These are phyloP conservation scores for Solanum sitiens DNA, from an alignment of 257 asterid species.

Conservation along the genomic window DNA sequence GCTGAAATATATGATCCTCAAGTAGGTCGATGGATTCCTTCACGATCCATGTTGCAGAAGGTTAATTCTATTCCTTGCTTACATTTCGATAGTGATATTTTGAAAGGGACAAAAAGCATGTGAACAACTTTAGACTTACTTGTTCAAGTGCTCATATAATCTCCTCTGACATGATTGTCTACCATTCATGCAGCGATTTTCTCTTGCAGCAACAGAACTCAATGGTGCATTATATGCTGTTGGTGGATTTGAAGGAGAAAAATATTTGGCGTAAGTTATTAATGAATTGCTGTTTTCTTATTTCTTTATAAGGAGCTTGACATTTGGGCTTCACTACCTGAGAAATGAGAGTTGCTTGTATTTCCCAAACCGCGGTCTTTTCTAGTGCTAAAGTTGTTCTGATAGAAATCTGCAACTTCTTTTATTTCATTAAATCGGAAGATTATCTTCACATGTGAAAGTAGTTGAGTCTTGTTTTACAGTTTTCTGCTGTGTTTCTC, in stretches of 20 bases:
- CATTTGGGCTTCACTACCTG: not conserved
- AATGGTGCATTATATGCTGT: constrained; percentile 70
- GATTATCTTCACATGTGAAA: not conserved
- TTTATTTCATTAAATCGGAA: not conserved
- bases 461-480: not conserved
- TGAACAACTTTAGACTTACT: no score
- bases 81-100: no score
- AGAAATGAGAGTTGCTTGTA: not conserved
- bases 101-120: no score
- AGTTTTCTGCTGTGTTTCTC: not conserved
- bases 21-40: constrained; percentile 66
- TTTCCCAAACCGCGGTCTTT: not conserved
- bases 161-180: not conserved
- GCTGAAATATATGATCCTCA: constrained; percentile 69
- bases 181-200: constrained; percentile 43
- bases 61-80: constrained; percentile 18
- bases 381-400: not conserved
- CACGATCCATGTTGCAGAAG: constrained; percentile 75
- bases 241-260: constrained; percentile 64
- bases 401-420: not conserved
- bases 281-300: not conserved
- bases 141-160: not conserved
- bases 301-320: not conserved
- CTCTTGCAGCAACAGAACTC: constrained; percentile 70
- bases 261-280: constrained; percentile 59